Percentiles rank a stretch among this genome's conserved stretches.
phyloP scores from a whole-genome alignment of 78 protist species.

The Dictyostelium firmibasis region DNA sequence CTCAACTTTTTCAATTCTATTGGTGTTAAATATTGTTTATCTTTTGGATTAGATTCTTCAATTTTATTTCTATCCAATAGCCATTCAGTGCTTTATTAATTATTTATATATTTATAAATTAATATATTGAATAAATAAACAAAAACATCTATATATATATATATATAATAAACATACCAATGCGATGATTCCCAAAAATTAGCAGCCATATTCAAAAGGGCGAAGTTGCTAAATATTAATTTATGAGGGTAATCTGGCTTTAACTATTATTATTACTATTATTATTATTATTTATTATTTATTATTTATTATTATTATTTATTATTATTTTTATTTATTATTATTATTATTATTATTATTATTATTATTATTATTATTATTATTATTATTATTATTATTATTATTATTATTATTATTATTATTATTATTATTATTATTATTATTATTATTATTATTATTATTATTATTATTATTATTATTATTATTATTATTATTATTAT shows the following conservation, averaged over 20 bases:
- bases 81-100: conserved; percentile 61
- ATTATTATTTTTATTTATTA: no score
- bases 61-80: conserved; percentile 51
- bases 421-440: neutral
- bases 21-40: conserved; percentile 38
- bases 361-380: no score
- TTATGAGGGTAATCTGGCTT: neutral
- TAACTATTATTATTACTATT: no score
- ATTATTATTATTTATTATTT: no score
- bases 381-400: no score
- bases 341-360: no score
- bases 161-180: neutral
- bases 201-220: conserved; percentile 43
- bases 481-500: no score
- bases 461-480: no score
- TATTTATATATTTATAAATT: neutral
- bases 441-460: no score
- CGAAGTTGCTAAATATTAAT: neutral
- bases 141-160: no score
- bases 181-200: conserved; percentile 79
- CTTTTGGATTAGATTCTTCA: conserved; percentile 62
- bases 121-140: neutral
- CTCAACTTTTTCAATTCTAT: conserved; percentile 34
- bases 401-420: no score
- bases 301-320: no score